Evolutionary conservation across 371 early-diverging fungal genomes (phyloP), one percentile per base, ranked within the genome.

Genomic region (Cokeromyces recurvatus): DNA sequence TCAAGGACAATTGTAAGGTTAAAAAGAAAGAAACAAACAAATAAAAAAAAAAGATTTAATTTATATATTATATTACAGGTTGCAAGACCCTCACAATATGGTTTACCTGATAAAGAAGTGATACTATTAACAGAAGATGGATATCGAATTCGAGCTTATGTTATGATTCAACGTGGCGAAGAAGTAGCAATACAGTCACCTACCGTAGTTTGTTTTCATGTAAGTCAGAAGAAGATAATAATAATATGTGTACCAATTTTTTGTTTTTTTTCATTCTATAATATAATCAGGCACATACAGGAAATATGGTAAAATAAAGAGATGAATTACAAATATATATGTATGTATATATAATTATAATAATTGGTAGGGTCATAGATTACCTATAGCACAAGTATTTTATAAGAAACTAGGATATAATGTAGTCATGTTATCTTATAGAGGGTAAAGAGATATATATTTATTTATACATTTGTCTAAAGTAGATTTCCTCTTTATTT

Each of bases 391-490:
- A 16, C 68, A 79, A 46, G 66, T 79, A 14, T 73, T 97, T 46
- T 77, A 82, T 53, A 68, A 71, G 31, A 59, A 64, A 36, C 72
- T 81, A 29, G 72, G 78, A n/a, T 84, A 84, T 70, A 95, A 97
- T 64, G 84, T 97, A 17, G 85, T 95, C 32, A 89, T 96, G 91
- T 71, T 96, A 16, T 94, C 94, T n/a, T 97, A 97, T 59, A 74
- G 97, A 57, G 96, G 97, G 85, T 87, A 78, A 64, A 16, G 16
- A 39, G 12, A 45, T 20, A n/a, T n/a, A n/a, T n/a, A n/a, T n/a
- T n/a, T n/a, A n/a, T n/a, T n/a, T n/a, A n/a, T n/a, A n/a, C n/a
- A n/a, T n/a, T n/a, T n/a, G n/a, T n/a, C n/a, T n/a, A n/a, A n/a
- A n/a, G n/a, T n/a, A n/a, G n/a, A n/a, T n/a, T n/a, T n/a, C n/a